Evolutionary conservation across 1,284 basidiomycete genomes (phyloP).

Genomic region (Neotropicomus parvogracilis): DNA sequence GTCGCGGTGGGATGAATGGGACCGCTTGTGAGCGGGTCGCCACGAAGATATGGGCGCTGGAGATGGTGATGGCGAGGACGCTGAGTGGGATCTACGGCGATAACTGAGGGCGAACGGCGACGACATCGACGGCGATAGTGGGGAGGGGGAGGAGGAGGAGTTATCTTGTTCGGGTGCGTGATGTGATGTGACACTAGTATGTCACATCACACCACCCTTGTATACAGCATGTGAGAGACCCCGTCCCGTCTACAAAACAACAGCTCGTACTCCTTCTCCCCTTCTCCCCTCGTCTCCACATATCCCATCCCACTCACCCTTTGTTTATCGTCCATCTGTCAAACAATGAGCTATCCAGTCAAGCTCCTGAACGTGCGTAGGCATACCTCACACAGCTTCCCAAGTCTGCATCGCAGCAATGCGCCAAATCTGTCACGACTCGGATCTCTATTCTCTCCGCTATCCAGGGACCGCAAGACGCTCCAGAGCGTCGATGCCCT

Average conservation of each 20-base stretch:
- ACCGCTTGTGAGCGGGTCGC: constrained; percentile 46
- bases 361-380: neutral
- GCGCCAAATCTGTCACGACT: constrained; percentile 5
- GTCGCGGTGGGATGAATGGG: constrained; percentile 39
- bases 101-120: constrained; percentile 37
- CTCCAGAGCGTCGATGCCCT: constrained; percentile 46
- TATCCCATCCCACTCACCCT: neutral
- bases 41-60: constrained; percentile 36
- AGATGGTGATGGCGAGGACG: constrained; percentile 43
- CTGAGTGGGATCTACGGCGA: constrained; percentile 55
- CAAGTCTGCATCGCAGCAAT: constrained; percentile 18
- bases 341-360: constrained; percentile 2
- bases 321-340: constrained; percentile 6
- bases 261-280: constrained; percentile 14
- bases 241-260: constrained; percentile 21
- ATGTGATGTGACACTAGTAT: constrained; percentile 12
- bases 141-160: constrained; percentile 7
- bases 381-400: constrained; percentile 13
- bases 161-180: constrained; percentile 19
- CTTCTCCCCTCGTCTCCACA: neutral
- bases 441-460: constrained; percentile 3
- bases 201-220: constrained; percentile 24
- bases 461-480: constrained; percentile 25
- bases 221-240: constrained; percentile 22
- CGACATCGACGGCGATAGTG: constrained; percentile 32